phyloP scores from a whole-genome alignment of 805 yeast species.

The Candida yuanshanica region DNA sequence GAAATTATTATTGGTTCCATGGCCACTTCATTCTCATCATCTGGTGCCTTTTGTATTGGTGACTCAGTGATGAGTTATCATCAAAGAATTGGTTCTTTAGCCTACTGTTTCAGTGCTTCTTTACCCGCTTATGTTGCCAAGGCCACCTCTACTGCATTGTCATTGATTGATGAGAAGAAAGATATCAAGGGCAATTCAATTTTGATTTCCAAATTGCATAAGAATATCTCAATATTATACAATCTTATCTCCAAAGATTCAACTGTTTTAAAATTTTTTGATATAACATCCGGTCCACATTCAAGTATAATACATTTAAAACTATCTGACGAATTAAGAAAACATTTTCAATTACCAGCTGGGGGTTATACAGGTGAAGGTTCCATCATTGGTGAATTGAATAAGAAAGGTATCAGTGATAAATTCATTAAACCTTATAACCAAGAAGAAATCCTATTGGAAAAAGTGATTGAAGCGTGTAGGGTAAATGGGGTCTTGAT shows the following conservation, averaged over 20 bases:
- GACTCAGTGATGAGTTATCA: slow-evolving; percentile 77
- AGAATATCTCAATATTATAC: slow-evolving; percentile 35
- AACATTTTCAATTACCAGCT: slow-evolving; percentile 39
- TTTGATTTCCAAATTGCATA: slow-evolving; percentile 29
- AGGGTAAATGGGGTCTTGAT: slow-evolving; percentile 52
- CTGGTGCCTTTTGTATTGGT: slow-evolving; percentile 95
- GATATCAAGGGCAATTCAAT: slow-evolving; percentile 32
- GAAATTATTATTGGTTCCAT: slow-evolving; percentile 86
- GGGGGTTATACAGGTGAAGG: slow-evolving; percentile 27
- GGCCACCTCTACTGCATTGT: slow-evolving; percentile 50
- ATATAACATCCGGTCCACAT: slow-evolving; percentile 47
- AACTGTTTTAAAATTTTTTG: slow-evolving; percentile 33
- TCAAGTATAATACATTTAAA: slow-evolving; percentile 71
- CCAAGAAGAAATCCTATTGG: slow-evolving; percentile 56
- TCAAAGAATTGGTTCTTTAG: slow-evolving; percentile 85
- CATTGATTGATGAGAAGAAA: slow-evolving; percentile 37
- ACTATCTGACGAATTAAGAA: slow-evolving; percentile 43
- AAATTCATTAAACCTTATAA: slow-evolving; percentile 31
- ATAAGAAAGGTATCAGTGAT: slow-evolving; percentile 27
- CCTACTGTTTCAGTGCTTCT: slow-evolving; percentile 91
- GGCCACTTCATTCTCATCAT: slow-evolving; percentile 73
- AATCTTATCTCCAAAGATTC: slow-evolving; percentile 35
- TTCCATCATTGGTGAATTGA: slow-evolving; percentile 20
- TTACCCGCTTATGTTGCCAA: slow-evolving; percentile 87
- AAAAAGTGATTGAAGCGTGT: slow-evolving; percentile 54